Evolutionary conservation across 2,329 filamentous ascomycete genomes (phyloP).

Genomic region (Emericellopsis cladophorae): DNA sequence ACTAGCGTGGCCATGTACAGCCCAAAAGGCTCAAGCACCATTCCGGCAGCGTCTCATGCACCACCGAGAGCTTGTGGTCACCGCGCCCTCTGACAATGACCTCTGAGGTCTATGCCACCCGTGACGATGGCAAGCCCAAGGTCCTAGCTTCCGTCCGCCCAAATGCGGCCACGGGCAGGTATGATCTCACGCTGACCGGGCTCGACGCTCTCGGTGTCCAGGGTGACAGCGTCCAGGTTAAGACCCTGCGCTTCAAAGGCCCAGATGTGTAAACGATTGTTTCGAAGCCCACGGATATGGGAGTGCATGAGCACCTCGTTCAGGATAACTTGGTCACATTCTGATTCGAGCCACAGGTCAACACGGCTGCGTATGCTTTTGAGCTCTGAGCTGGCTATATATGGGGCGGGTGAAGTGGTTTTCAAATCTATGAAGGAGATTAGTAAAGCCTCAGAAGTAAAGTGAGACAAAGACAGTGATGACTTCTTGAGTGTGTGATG

Average conservation of each 20-base stretch:
- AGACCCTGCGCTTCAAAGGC: neutral
- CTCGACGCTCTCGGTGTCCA: neutral
- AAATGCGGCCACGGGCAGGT: neutral
- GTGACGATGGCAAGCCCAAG: neutral
- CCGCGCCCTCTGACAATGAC: neutral
- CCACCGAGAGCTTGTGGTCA: conserved; percentile 12
- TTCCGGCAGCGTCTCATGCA: conserved; percentile 14
- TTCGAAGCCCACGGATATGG: neutral
- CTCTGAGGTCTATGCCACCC: neutral
- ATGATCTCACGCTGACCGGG: neutral
- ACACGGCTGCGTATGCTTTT: neutral
- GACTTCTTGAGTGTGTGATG: too few species aligned
- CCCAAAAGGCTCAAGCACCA: conserved; percentile 18
- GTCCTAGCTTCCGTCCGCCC: neutral
- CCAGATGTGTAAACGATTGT: neutral
- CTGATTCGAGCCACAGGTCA: neutral
- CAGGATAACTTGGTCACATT: neutral
- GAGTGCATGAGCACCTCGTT: neutral
- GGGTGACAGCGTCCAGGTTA: neutral
- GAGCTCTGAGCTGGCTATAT: neutral
- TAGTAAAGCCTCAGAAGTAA: too few species aligned
- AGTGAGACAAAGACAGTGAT: too few species aligned
- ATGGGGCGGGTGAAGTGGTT: too few species aligned
- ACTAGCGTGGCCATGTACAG: conserved; percentile 20
- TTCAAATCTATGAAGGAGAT: too few species aligned